Conservation (phyloP, 352 stramenopile species). For the Chrysophaeum taylorii region DNA sequence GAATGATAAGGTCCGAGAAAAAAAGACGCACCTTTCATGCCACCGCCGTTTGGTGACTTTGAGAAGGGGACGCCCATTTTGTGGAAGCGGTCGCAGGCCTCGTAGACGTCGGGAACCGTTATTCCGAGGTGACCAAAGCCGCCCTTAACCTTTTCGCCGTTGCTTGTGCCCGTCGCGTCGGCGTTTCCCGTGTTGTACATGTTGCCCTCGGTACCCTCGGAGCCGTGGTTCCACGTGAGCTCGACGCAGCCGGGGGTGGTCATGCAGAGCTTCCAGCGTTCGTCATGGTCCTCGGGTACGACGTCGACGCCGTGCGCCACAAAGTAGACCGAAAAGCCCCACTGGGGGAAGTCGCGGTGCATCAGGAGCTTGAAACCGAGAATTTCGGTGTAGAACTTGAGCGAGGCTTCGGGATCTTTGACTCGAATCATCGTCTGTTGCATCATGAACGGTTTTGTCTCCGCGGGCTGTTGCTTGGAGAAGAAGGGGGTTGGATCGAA, state of each 20-base stretch:
- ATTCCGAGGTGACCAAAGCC: conserved; percentile 20
- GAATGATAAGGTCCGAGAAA: too few relatives aligned
- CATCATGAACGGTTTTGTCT: conserved; percentile 47
- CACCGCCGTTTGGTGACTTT: background rate
- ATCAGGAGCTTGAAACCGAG: conserved; percentile 5
- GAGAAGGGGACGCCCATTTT: background rate
- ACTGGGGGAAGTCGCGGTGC: conserved; percentile 31
- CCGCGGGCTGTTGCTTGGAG: conserved; percentile 18
- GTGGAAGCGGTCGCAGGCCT: conserved; percentile 13
- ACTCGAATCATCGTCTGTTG: conserved; percentile 37
- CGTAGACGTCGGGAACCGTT: conserved; percentile 19
- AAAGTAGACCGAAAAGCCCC: conserved; percentile 43
- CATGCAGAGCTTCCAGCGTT: conserved; percentile 37
- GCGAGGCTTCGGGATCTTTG: conserved; percentile 27
- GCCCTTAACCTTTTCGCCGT: conserved; percentile 19
- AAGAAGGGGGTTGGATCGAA: conserved; percentile 29
- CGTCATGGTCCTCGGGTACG: conserved; percentile 22
- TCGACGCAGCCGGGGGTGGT: conserved; percentile 33
- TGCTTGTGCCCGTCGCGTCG: conserved; percentile 18
- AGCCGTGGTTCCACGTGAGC: conserved; percentile 17
- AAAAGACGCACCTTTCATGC: too few relatives aligned
- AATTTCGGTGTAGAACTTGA: conserved; percentile 28
- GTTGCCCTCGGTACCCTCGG: background rate
- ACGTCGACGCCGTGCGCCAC: conserved; percentile 33
- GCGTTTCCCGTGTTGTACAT: conserved; percentile 23